Evolutionary conservation across 345 rosid genomes (phyloP).

Genomic region (Camelina laxa): DNA sequence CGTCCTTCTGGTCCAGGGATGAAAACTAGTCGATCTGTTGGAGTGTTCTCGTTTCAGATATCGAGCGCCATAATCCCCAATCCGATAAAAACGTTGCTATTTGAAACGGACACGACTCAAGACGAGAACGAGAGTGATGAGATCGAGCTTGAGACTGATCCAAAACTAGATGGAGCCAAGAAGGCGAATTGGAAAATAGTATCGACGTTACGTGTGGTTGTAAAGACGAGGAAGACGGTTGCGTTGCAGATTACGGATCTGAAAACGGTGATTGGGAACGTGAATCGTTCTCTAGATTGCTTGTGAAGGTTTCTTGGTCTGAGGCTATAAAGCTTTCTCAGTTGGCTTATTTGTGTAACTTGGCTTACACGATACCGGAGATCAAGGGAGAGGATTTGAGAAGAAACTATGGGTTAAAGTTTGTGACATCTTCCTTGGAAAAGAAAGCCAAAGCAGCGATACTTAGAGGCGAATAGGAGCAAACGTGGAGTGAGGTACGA

Average conservation of each 20-base stretch:
- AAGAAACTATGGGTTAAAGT: constrained; percentile 61
- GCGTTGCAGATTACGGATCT: constrained; percentile 60
- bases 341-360: constrained; percentile 81
- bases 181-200: constrained; percentile 63
- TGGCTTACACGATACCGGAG: constrained; percentile 79
- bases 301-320: constrained; percentile 60
- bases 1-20: constrained; percentile 62
- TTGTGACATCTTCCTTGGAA: constrained; percentile 82
- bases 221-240: constrained; percentile 52
- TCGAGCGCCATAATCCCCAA: constrained; percentile 62
- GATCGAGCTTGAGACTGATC: constrained; percentile 37
- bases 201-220: constrained; percentile 45
- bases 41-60: constrained; percentile 65
- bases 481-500: constrained; percentile 32
- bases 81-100: constrained; percentile 57
- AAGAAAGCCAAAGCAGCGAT: constrained; percentile 73
- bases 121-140: constrained; percentile 40
- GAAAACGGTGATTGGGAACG: constrained; percentile 48
- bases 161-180: constrained; percentile 44
- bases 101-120: constrained; percentile 55
- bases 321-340: constrained; percentile 73
- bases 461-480: constrained; percentile 46
- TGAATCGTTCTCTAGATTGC: constrained; percentile 59
- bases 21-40: constrained; percentile 60
- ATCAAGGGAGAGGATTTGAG: constrained; percentile 63